phyloP scores from a whole-genome alignment of 2,329 filamentous ascomycete genomes.

The Chaetomium olivaceum region DNA sequence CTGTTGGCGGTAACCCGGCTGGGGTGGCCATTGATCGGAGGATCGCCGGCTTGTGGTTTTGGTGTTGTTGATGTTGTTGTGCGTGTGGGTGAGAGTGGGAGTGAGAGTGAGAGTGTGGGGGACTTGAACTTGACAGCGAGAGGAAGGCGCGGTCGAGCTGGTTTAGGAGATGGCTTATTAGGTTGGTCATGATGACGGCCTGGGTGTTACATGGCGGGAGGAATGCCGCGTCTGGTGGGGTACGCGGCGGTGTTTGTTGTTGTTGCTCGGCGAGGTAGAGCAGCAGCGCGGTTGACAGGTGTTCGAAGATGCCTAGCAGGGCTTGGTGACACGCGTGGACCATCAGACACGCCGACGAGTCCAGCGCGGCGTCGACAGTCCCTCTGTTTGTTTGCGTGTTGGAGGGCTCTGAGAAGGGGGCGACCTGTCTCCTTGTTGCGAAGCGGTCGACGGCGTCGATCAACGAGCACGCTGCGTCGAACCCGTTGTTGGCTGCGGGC shows the following conservation, averaged over 20 bases:
- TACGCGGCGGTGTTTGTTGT: conserved; percentile 13
- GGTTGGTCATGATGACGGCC: conserved; percentile 15
- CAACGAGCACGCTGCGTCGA: conserved; percentile 25
- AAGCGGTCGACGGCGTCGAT: conserved; percentile 21
- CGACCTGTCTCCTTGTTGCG: neutral
- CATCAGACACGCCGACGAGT: conserved; percentile 18
- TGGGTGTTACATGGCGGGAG: conserved; percentile 8
- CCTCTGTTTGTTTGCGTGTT: too few relatives aligned
- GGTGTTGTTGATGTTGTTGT: neutral
- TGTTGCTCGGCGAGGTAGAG: neutral
- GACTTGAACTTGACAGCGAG: neutral
- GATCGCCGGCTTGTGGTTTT: neutral
- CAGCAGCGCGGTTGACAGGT: conserved; percentile 14
- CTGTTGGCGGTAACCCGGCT: too few relatives aligned
- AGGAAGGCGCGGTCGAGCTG: conserved; percentile 18
- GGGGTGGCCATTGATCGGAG: neutral
- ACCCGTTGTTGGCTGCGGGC: conserved; percentile 21
- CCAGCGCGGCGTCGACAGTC: conserved; percentile 9
- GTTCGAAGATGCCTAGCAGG: conserved; percentile 24
- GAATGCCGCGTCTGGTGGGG: conserved; percentile 1
- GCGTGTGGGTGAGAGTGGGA: neutral
- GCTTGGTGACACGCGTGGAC: conserved; percentile 23
- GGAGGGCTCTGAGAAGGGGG: neutral
- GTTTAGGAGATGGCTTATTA: conserved; percentile 20
- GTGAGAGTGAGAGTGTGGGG: neutral